Base-by-base conservation (phyloP, 2,329 filamentous ascomycete species). In the Gaeumannomyces sp. region DNA sequence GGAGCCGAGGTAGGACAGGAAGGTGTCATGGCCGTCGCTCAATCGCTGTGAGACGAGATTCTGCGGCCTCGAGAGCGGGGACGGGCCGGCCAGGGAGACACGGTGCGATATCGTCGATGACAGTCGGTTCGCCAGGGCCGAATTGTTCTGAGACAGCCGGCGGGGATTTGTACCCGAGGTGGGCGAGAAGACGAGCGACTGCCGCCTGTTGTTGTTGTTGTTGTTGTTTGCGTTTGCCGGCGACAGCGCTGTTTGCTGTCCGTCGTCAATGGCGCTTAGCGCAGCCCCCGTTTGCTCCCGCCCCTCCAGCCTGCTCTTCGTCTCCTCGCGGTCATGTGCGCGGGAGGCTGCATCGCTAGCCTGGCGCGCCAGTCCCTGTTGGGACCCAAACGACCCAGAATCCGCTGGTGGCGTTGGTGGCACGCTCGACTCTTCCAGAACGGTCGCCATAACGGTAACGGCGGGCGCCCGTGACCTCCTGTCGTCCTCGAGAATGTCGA, bases 1-100 rank as follows among this genome's bases (percentile, higher is more conserved):
- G 5, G 92, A 96, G 62, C 92, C 94, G 63, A 99, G 85, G 72
- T 93, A 90, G 8, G 93, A 95, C 64, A 99, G 80, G 72, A 98
- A 97, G 10, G 86, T 86, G 77, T 98, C 93, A 77, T 97, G 93
- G 62, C 88, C 90, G 62, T 85, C 81, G 71, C 87, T 90, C 61
- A 98, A 84, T 70, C 89, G 89, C 74, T 93, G 90, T 2, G 93
- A 97, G 45, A 95, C 91, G 66, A 97, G 82, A 71, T 91, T 90
- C 67, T 88, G 85, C 67, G 88, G 85, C 67, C 84, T 83, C 45
- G 83, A 83, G 50, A 83, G 79, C 57, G 86, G 82, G 59, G 88
- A 86, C 35, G 87, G 86, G 38, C 87, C 86, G n/a, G 84, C 87
- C 71, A 92, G 85, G 50, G 92, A 96, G 69, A 94, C 81, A 63